These are phyloP conservation scores for Nicotiana benthamiana DNA, from an alignment of 257 asterid species.

Conservation along the genomic window DNA sequence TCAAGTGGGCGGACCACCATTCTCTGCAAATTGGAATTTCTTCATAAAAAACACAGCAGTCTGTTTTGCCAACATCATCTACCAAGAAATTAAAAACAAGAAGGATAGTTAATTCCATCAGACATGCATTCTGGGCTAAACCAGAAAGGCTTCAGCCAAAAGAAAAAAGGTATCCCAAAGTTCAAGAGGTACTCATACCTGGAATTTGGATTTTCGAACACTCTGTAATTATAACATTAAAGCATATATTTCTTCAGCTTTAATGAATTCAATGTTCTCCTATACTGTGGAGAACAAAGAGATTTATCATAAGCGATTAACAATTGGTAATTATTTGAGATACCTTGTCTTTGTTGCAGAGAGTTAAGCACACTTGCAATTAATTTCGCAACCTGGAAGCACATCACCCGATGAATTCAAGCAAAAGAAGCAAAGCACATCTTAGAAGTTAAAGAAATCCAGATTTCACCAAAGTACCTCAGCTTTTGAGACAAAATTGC, in stretches of 20 bases:
- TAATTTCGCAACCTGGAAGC: conserved; percentile 50
- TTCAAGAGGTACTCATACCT: neutral
- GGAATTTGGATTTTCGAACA: neutral
- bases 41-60: neutral
- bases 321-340: neutral
- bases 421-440: neutral
- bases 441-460: conserved; percentile 6
- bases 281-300: neutral
- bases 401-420: neutral
- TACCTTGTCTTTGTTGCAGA: conserved; percentile 48
- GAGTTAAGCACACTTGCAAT: conserved; percentile 51
- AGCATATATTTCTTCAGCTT: neutral
- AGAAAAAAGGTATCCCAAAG: neutral
- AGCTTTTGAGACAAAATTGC: conserved; percentile 62
- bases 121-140: neutral
- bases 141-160: conserved; percentile 3
- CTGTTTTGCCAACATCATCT: neutral
- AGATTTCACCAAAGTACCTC: conserved; percentile 42
- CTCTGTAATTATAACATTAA: neutral
- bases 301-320: neutral
- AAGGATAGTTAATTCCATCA: neutral
- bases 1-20: neutral
- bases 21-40: neutral
- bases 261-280: neutral
- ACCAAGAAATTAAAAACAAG: neutral